Conservation (phyloP, 2,329 filamentous ascomycete genomes). For the Trichophyton mentagrophytes region DNA sequence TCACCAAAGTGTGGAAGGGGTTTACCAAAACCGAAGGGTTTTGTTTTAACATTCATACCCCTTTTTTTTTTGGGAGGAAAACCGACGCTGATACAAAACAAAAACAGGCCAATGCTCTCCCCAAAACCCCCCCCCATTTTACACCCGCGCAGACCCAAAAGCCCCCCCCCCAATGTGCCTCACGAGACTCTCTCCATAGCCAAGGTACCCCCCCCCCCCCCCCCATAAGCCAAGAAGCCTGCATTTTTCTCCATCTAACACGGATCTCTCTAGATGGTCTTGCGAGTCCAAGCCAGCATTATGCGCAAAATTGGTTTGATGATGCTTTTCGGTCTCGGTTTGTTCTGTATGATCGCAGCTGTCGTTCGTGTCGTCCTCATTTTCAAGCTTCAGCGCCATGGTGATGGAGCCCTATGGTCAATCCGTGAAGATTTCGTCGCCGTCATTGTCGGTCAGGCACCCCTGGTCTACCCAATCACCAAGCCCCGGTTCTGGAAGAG, state of each 20-base stretch:
- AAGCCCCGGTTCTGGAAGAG: background rate
- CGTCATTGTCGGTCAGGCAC: constrained; percentile 27
- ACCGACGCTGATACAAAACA: background rate
- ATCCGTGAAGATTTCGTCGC: constrained; percentile 30
- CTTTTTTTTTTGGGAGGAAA: background rate
- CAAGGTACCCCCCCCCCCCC: too few relatives aligned
- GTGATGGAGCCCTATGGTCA: constrained; percentile 26
- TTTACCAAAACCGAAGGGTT: too few relatives aligned
- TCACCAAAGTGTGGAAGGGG: too few relatives aligned
- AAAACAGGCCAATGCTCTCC: constrained; percentile 20
- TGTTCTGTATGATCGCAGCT: constrained; percentile 25
- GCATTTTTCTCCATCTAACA: background rate
- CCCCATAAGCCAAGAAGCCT: background rate
- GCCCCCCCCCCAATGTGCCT: too few relatives aligned
- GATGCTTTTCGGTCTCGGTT: constrained; percentile 23
- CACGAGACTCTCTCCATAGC: too few relatives aligned
- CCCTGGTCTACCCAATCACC: constrained; percentile 22
- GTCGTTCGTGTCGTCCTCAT: constrained; percentile 20
- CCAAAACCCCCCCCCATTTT: constrained; percentile 23
- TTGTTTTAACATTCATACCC: too few relatives aligned
- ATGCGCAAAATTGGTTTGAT: constrained; percentile 22
- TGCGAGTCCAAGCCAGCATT: constrained; percentile 19
- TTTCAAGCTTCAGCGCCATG: constrained; percentile 13
- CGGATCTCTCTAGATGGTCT: constrained; percentile 15
- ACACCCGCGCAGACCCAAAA: constrained; percentile 25